phyloP scores from a whole-genome alignment of 1,284 basidiomycete species.

The Somion occarium region DNA sequence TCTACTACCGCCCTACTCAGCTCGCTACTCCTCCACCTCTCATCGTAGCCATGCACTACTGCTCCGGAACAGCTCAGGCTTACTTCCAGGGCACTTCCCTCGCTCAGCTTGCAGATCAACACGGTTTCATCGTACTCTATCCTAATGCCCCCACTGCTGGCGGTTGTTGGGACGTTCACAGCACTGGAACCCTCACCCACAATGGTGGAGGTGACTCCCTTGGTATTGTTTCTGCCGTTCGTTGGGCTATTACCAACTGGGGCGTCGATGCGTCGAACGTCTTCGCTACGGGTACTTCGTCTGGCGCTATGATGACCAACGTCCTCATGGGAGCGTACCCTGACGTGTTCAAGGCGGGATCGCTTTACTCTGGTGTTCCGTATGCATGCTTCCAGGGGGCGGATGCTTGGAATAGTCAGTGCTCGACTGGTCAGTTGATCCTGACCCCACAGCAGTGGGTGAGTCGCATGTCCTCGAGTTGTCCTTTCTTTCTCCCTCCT shows the following conservation, averaged over 20 bases:
- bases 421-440: slow-evolving; percentile 39
- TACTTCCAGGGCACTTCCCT: slow-evolving; percentile 47
- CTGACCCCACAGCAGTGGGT: slow-evolving; percentile 48
- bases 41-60: slow-evolving; percentile 50
- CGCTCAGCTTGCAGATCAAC: slow-evolving; percentile 39
- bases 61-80: slow-evolving; percentile 45
- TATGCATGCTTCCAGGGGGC: slow-evolving; percentile 48
- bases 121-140: slow-evolving; percentile 44
- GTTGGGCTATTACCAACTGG: slow-evolving; percentile 45
- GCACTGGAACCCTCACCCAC: slow-evolving; percentile 46
- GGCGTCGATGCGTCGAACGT: slow-evolving; percentile 41
- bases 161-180: slow-evolving; percentile 51
- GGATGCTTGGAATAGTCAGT: slow-evolving; percentile 44
- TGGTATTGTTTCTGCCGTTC: slow-evolving; percentile 43
- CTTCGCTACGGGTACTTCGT: slow-evolving; percentile 47
- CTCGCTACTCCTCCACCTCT: slow-evolving; percentile 38
- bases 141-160: slow-evolving; percentile 40
- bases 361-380: slow-evolving; percentile 48
- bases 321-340: slow-evolving; percentile 52
- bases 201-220: slow-evolving; percentile 50
- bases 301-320: slow-evolving; percentile 61
- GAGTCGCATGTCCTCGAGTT: slow-evolving; percentile 13
- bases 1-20: slow-evolving; percentile 41
- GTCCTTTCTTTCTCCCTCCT: slow-evolving; percentile 4
- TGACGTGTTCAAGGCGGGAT: slow-evolving; percentile 45